Percentiles rank a stretch among this genome's conserved stretches.
Evolutionary conservation across 441 rosid genomes (phyloP).

Genomic region (Melastoma candidum): DNA sequence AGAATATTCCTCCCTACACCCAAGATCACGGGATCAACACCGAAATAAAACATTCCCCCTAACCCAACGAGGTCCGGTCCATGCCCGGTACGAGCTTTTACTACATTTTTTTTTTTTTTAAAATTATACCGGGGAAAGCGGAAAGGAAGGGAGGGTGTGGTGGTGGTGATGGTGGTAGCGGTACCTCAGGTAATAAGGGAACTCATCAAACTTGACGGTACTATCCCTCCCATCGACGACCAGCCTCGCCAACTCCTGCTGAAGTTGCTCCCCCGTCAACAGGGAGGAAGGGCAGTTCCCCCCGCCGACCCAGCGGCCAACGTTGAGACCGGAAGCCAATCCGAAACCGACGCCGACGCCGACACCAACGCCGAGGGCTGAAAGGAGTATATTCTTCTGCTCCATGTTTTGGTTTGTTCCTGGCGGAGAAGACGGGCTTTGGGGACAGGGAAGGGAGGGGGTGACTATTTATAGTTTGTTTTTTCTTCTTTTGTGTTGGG

Average conservation of each 20-base stretch:
- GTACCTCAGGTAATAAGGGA: slow-evolving; percentile 78
- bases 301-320: slow-evolving; percentile 40
- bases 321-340: slow-evolving; percentile 68
- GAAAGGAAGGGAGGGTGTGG: too few relatives aligned
- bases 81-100: too few relatives aligned
- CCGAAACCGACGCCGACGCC: slow-evolving; percentile 81
- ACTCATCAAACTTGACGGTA: slow-evolving; percentile 56
- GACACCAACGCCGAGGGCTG: slow-evolving; percentile 82
- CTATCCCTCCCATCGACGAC: slow-evolving; percentile 54
- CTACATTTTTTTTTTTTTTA: too few relatives aligned
- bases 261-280: slow-evolving; percentile 49
- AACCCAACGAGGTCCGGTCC: too few relatives aligned
- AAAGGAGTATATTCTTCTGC: slow-evolving; percentile 55
- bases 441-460: too few relatives aligned
- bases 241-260: slow-evolving; percentile 61
- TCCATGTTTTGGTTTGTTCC: slow-evolving; percentile 35
- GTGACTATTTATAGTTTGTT: too few relatives aligned
- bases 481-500: too few relatives aligned
- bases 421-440: too few relatives aligned
- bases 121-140: too few relatives aligned
- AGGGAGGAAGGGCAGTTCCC: slow-evolving; percentile 21
- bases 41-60: too few relatives aligned
- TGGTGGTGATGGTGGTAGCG: not conserved
- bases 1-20: too few relatives aligned
- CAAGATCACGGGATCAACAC: too few relatives aligned